Evolutionary conservation across 2,329 filamentous ascomycete species (phyloP), one percentile per base, ranked within the genome.

Genomic region (Fusarium citri): DNA sequence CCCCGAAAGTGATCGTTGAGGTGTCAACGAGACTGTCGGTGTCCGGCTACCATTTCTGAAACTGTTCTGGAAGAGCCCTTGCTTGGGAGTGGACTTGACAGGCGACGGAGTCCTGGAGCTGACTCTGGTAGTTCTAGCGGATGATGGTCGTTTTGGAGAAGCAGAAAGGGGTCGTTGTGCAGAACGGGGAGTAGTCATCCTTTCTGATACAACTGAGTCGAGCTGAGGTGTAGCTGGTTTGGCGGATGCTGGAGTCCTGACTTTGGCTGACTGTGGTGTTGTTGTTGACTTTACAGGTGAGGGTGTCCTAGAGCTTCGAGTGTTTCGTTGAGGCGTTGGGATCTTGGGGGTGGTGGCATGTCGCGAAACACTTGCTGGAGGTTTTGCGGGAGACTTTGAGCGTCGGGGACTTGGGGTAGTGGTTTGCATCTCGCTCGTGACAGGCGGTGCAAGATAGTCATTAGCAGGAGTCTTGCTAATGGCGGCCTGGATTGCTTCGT

Each of bases 1-100:
- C 1, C 91, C 91, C 16, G 91, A 91, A 18, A 90, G 86, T 46
- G 84, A 83, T 28, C 90, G 85, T 34, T 78, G 77, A 20, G 80
- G 80, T 18, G 79, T 91, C 9, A 93, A 78, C 15, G 92, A 80
- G 51, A 92, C 84, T 20, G 84, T 87, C 16, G 92, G 91, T 2
- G 89, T 91, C 20, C 85, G 84, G 34, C 83, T 76, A 5, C 89
- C 89, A 8, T 86, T 89, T 22, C 78, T 78, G 6, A 80, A 78
- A 74, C 88, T 83, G 42, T 85, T 82, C 26, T 85, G 85, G 71
- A 91, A 91, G 3, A 91, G 74, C 73, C 47, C 77, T 34, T 77
- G 23, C 75, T 68, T 67, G 74, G 78, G 55, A n/a, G 64, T 46
- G 43, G 66, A 62, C 46, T 72, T 76, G 15, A 66, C 68, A 20